These are phyloP conservation scores for Xylaria sp. DNA, from an alignment of 2,329 filamentous ascomycete genomes.

Conservation along the genomic window DNA sequence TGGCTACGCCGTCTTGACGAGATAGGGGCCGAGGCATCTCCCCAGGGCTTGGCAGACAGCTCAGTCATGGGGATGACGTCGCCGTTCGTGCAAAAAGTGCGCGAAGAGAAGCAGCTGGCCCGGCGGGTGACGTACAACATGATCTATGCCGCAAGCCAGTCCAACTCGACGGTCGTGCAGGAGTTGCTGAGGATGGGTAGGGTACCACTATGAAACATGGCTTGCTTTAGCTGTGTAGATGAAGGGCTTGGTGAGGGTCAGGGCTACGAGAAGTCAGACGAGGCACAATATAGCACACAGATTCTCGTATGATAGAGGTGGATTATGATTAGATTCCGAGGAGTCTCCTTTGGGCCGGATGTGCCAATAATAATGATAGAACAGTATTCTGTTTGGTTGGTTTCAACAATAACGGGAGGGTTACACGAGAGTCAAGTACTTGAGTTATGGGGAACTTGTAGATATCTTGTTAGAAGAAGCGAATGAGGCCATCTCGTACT, in stretches of 20 bases:
- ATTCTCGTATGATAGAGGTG: conserved; percentile 33
- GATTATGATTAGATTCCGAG: neutral
- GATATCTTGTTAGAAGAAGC: too few relatives aligned
- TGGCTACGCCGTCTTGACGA: conserved; percentile 41
- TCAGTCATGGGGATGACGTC: conserved; percentile 26
- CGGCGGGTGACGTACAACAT: conserved; percentile 41
- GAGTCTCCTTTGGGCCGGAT: neutral
- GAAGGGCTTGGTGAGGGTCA: conserved; percentile 18
- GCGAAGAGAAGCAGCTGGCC: conserved; percentile 37
- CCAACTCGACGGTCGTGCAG: conserved; percentile 38
- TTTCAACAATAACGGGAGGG: too few relatives aligned
- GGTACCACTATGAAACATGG: conserved; percentile 31
- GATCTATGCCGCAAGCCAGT: conserved; percentile 40
- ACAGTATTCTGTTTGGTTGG: too few relatives aligned
- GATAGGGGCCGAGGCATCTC: conserved; percentile 37
- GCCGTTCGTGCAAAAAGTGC: conserved; percentile 37
- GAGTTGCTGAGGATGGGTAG: conserved; percentile 40
- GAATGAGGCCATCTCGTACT: too few relatives aligned
- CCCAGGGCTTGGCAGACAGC: conserved; percentile 22
- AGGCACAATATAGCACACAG: conserved; percentile 7
- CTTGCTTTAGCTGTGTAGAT: neutral
- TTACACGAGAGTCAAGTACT: too few relatives aligned
- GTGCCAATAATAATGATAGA: too few relatives aligned
- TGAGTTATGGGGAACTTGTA: too few relatives aligned
- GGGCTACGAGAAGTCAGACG: conserved; percentile 33